Percentiles rank a stretch among this genome's conserved stretches.
Evolutionary conservation across 2,329 filamentous ascomycete species (phyloP).

Genomic region (Chaetomium olivaceum): DNA sequence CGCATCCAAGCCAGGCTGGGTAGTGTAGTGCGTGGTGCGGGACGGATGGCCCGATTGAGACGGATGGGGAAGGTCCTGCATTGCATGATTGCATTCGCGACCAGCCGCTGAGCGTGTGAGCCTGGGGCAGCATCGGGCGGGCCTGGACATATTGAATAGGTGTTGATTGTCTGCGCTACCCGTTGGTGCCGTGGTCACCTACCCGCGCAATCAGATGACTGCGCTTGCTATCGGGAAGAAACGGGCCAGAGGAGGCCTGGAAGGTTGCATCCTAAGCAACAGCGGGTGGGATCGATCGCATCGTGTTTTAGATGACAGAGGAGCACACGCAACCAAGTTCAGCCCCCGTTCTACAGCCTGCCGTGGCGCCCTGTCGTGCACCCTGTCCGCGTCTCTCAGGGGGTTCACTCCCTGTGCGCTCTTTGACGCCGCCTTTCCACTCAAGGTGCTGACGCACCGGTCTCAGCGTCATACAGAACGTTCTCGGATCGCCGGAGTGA

Average conservation of each 20-base stretch:
- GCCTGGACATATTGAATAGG: background rate
- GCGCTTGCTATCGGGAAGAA: constrained; percentile 13
- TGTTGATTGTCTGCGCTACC: background rate
- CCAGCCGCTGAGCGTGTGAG: background rate
- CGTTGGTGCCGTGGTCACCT: background rate
- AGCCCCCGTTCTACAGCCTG: constrained; percentile 4
- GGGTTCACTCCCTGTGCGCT: no score
- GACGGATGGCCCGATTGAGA: constrained; percentile 5
- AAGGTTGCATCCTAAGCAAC: background rate
- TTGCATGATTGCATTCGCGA: constrained; percentile 1
- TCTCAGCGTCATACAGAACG: background rate
- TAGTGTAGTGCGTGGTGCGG: background rate
- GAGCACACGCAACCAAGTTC: constrained; percentile 12
- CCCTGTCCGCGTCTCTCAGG: constrained; percentile 13
- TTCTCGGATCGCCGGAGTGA: background rate
- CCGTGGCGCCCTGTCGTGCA: constrained; percentile 15
- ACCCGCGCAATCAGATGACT: constrained; percentile 6
- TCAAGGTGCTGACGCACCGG: background rate
- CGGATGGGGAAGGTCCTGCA: background rate
- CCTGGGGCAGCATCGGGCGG: background rate
- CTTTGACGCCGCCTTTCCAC: background rate
- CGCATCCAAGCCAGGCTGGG: background rate
- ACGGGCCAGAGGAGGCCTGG: constrained; percentile 1
- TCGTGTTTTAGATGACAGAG: constrained; percentile 10
- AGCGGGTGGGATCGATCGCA: constrained; percentile 1